Evolutionary conservation across 371 early-diverging fungal species (phyloP).

Genomic region (Lichtheimia ramosa): DNA sequence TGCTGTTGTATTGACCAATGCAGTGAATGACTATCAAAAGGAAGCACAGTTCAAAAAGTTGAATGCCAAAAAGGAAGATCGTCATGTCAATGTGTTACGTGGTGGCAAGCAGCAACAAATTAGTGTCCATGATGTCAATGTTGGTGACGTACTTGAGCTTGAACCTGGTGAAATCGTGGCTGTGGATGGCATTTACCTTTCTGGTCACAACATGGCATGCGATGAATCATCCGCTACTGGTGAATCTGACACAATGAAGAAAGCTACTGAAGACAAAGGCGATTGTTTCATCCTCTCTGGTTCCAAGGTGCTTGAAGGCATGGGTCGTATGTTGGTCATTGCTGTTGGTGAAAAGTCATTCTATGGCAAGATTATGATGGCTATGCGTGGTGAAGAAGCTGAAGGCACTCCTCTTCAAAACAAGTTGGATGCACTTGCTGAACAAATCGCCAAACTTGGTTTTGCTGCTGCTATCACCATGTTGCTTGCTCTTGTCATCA

Average conservation of each 20-base stretch:
- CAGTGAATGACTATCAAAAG: conserved; percentile 96
- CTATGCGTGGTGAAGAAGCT: conserved; percentile 71
- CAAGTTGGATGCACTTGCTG: conserved; percentile 85
- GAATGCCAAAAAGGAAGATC: conserved; percentile 90
- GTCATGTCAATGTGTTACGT: conserved; percentile 77
- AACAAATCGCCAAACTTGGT: conserved; percentile 92
- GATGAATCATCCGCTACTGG: conserved; percentile 94
- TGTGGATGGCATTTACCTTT: conserved; percentile 83
- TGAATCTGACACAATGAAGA: conserved; percentile 84
- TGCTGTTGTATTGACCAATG: conserved; percentile 89
- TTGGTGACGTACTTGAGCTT: conserved; percentile 87
- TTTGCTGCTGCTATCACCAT: conserved; percentile 77
- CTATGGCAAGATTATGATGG: conserved; percentile 84
- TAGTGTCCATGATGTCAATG: conserved; percentile 82
- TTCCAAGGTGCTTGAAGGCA: conserved; percentile 88
- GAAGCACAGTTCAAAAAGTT: conserved; percentile 93
- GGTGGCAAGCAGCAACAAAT: conserved; percentile 78
- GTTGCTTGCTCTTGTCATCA: conserved; percentile 76
- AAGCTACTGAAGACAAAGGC: conserved; percentile 53
- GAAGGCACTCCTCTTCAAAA: conserved; percentile 92
- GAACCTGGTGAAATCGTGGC: conserved; percentile 96
- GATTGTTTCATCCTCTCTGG: conserved; percentile 92
- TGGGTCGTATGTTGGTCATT: conserved; percentile 80
- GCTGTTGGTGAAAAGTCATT: conserved; percentile 85
- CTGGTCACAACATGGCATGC: conserved; percentile 80